Percentiles rank a stretch among this genome's conserved stretches.
These are phyloP conservation scores for Phytophthora cactorum DNA, from an alignment of 352 stramenopile species.

Conservation along the genomic window DNA sequence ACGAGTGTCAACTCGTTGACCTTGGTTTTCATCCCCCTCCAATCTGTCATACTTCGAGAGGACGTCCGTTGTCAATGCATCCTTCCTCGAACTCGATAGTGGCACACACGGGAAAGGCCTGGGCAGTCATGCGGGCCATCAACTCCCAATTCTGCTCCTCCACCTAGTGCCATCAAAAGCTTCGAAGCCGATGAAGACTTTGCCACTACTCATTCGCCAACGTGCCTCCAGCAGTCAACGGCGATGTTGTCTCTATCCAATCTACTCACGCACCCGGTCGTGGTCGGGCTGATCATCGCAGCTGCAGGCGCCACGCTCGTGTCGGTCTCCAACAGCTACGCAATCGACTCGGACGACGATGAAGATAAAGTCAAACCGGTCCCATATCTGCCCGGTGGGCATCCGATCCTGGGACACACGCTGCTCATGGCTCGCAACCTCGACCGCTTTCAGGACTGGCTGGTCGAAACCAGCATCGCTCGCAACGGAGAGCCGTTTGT, in stretches of 20 bases:
- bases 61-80: slow-evolving; percentile 1
- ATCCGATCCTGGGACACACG: slow-evolving; percentile 40
- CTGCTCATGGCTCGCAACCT: slow-evolving; percentile 37
- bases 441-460: slow-evolving; percentile 46
- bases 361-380: slow-evolving; percentile 13
- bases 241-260: slow-evolving; percentile 31
- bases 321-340: slow-evolving; percentile 15
- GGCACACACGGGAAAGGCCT: neutral
- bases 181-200: neutral
- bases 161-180: slow-evolving; percentile 25
- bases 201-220: slow-evolving; percentile 24
- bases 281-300: slow-evolving; percentile 30
- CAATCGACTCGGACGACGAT: slow-evolving; percentile 20
- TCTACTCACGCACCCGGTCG: slow-evolving; percentile 25
- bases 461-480: slow-evolving; percentile 39
- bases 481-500: slow-evolving; percentile 35
- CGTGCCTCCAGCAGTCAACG: slow-evolving; percentile 21
- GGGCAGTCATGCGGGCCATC: neutral
- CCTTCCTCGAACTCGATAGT: slow-evolving; percentile 20
- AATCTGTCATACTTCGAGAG: neutral
- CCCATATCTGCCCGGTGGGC: slow-evolving; percentile 31
- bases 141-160: neutral
- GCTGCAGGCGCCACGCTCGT: slow-evolving; percentile 21
- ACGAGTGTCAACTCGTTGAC: neutral
- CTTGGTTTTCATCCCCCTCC: too few relatives aligned